Percentiles rank a stretch among this genome's conserved stretches.
Conservation (phyloP, 129 eudicot species). For the Deinandra increscens region DNA sequence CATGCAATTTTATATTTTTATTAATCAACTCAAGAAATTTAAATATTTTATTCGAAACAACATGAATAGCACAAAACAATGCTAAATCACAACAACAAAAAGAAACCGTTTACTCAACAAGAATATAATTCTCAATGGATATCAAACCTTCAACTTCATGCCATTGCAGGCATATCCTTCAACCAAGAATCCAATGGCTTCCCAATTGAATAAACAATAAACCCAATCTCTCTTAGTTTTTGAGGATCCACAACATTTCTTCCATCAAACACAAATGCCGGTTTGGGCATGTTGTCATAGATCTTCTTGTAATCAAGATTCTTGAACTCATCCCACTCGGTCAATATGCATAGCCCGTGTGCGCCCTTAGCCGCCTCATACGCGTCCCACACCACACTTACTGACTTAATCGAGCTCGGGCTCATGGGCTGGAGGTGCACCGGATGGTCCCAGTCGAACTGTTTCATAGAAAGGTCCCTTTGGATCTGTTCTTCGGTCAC, state of each 20-base stretch:
- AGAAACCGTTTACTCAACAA: background rate
- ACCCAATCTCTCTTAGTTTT: conserved; percentile 74
- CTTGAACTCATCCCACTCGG: conserved; percentile 91
- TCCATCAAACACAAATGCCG: conserved; percentile 79
- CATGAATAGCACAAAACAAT: background rate
- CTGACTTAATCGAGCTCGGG: conserved; percentile 65
- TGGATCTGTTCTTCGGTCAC: conserved; percentile 85
- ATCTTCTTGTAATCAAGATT: conserved; percentile 73
- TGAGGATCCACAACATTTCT: conserved; percentile 54
- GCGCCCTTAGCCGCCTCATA: conserved; percentile 76
- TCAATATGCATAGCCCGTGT: conserved; percentile 65
- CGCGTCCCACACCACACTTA: conserved; percentile 67
- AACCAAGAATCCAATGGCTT: conserved; percentile 88
- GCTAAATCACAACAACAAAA: background rate
- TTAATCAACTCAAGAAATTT: background rate
- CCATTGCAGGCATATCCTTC: conserved; percentile 81
- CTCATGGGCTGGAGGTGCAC: conserved; percentile 82
- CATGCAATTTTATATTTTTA: background rate
- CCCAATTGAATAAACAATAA: conserved; percentile 80
- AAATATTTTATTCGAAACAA: background rate
- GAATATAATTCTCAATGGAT: background rate
- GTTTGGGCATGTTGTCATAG: conserved; percentile 80
- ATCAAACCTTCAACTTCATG: conserved; percentile 28
- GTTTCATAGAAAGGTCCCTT: conserved; percentile 73
- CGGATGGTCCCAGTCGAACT: conserved; percentile 90